A percentile compares a stretch with the other conserved stretches of the same genome.
Conservation (phyloP, 371 early-diverging fungal species). For the Syncephalastrum monosporum region DNA sequence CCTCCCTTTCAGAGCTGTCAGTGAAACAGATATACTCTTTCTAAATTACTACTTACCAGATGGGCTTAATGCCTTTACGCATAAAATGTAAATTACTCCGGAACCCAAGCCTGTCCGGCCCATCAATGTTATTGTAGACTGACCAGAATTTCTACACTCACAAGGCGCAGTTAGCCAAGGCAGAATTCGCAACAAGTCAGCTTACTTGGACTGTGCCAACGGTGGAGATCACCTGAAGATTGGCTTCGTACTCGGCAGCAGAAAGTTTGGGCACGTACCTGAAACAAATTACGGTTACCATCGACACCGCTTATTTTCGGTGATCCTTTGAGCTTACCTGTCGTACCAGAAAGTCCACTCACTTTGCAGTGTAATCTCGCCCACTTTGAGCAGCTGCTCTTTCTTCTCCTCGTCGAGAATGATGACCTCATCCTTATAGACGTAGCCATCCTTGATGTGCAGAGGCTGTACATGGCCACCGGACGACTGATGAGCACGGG, state of each 20-base stretch:
- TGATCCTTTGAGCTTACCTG: constrained; percentile 44
- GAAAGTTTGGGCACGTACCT: constrained; percentile 56
- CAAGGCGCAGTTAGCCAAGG: too few species aligned
- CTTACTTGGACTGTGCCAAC: constrained; percentile 63
- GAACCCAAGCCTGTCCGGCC: constrained; percentile 47
- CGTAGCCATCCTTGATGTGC: constrained; percentile 25
- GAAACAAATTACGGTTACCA: not conserved
- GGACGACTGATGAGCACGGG: too few species aligned
- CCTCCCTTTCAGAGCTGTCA: constrained; percentile 48
- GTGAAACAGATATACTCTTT: not conserved
- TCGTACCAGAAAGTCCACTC: constrained; percentile 71
- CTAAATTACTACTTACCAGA: constrained; percentile 47
- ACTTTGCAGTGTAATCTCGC: constrained; percentile 44
- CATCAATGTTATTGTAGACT: constrained; percentile 54
- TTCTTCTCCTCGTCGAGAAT: constrained; percentile 30
- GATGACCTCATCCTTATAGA: constrained; percentile 29
- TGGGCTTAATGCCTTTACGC: constrained; percentile 69
- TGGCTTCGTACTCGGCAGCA: constrained; percentile 58
- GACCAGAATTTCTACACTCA: constrained; percentile 50
- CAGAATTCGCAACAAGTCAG: not conserved
- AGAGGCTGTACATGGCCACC: not conserved
- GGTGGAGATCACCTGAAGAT: constrained; percentile 56
- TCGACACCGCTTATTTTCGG: too few species aligned
- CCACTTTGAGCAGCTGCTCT: constrained; percentile 26
- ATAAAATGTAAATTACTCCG: constrained; percentile 64